phyloP scores from a whole-genome alignment of 108 stramenopile species.

The Nitzschia inconspicua region DNA sequence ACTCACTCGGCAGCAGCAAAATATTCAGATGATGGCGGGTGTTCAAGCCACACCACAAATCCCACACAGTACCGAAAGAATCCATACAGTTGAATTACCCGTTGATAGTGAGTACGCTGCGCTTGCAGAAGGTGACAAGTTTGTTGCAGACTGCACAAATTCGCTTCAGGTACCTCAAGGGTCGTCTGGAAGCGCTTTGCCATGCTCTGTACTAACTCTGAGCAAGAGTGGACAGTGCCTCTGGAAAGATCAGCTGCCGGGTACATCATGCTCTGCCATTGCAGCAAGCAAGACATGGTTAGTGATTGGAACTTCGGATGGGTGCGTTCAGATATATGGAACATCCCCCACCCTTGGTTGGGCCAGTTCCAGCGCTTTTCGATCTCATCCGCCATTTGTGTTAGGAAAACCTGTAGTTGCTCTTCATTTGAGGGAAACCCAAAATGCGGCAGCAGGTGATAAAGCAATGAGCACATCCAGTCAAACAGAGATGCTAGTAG shows the following conservation, averaged over 20 bases:
- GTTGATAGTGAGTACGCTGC: neutral
- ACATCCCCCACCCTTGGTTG: slow-evolving; percentile 77
- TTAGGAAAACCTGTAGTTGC: slow-evolving; percentile 60
- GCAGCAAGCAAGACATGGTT: slow-evolving; percentile 46
- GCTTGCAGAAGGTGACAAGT: slow-evolving; percentile 5
- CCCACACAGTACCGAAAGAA: slow-evolving; percentile 57
- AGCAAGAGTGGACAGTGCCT: slow-evolving; percentile 41
- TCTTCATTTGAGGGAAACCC: slow-evolving; percentile 32
- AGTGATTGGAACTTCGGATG: slow-evolving; percentile 75
- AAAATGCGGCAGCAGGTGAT: slow-evolving; percentile 5
- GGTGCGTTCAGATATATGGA: slow-evolving; percentile 70
- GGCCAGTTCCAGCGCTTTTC: slow-evolving; percentile 57
- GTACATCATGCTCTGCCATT: slow-evolving; percentile 59
- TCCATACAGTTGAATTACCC: slow-evolving; percentile 61
- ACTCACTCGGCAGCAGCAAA: neutral
- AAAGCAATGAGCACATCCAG: neutral
- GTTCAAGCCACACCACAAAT: slow-evolving; percentile 32
- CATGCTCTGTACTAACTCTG: slow-evolving; percentile 58
- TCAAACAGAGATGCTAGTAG: slow-evolving; percentile 52
- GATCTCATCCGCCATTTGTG: slow-evolving; percentile 73
- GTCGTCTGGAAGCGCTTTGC: slow-evolving; percentile 34
- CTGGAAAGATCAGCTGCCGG: slow-evolving; percentile 74
- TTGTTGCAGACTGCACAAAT: slow-evolving; percentile 74
- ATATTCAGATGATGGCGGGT: neutral
- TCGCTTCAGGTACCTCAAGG: slow-evolving; percentile 36